Base-by-base conservation (phyloP, 2,329 filamentous ascomycete species). In the Pseudopithomyces maydicus region DNA sequence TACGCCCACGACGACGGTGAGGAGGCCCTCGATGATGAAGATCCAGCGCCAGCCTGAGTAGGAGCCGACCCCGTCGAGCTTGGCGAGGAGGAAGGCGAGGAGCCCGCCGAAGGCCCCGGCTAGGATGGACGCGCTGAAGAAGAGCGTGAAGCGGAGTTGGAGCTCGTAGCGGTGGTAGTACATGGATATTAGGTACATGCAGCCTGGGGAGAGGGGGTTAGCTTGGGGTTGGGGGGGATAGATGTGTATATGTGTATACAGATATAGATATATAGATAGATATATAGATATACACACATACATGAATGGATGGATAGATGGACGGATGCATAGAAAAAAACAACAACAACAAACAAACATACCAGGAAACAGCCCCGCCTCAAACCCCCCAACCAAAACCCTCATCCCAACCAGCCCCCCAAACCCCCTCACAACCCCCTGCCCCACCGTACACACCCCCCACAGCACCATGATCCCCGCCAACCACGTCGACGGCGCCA, bases 31-130 rank as follows among this genome's bases (percentile, higher is more conserved):
- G 20, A 74, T 67, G 22, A 68, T 62, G 56, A 66, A 70, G 19
- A 72, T 63, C 71, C 72, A 75, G 14, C 73, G 65, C 73, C 73
- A 76, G 10, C 71, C 74, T 15, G 68, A 56, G 26, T 74, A 72
- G 2, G 67, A 83, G 12, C 76, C 78, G 6, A 81, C 79, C 23
- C 80, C 79, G 68, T 89, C 86, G 56, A 88, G 81, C 63, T 90
- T 89, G 19, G 77, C 78, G 61, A 90, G 88, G 17, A 72, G 74
- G 44, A 74, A 78, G 12, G 77, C 77, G 10, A 79, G 67, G 22
- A 79, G 65, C 66, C 78, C 78, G 23, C 77, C 73, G 44, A 79
- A 77, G 8, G 73, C 77, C 12, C 76, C 75, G 8, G 77, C 77
- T 29, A 78, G 67, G 41, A 78, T 78, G 29, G 72, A 71, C 0